Evolutionary conservation across 2,329 filamentous ascomycete genomes (phyloP), one percentile per base, ranked within the genome.

Genomic region (Dothiorella sarmentorum): DNA sequence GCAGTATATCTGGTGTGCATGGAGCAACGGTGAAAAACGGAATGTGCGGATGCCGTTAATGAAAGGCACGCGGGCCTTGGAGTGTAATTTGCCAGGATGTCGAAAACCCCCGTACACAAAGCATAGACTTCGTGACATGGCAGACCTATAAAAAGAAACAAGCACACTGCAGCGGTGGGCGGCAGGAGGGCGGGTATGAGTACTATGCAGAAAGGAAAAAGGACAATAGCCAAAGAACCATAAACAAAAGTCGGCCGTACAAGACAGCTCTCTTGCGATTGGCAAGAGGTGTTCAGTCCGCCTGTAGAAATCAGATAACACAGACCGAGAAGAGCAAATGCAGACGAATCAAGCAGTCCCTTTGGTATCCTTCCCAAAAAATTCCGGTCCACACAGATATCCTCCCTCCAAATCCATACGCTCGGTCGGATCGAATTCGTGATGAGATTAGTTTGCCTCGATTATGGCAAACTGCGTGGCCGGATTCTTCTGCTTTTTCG

Each of bases 71-170:
- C 27, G 35, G 49, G 35, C 49, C 49, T 53, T 40, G 35, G 10
- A 27, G 24, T 40, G 49, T 20, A 38, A 27, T 31, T 53, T 27
- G 43, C 44, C 29, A 40, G n/a, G 60, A 51, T 44, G 44, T 53
- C 38, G 31, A 45, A 51, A 51, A 26, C 33, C 35, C 35, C 33
- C 49, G 49, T 40, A 22, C 35, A 40, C 49, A 53, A 45, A 53
- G 49, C 49, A 53, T 53, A 35, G 49, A 40, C 49, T 40, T 53
- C 35, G 22, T 53, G 49, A 40, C 49, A 53, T 53, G 49, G 49
- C 47, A 24, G 49, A 40, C 49, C 49, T 53, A 40, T 29, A 56
- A 60, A 52, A 60, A 43, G 31, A 49, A 42, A 58, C 52, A 53
- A 42, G 42, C 31, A 35, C 42, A 44, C 58, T 56, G 26, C 42